Evolutionary conservation across 2,329 filamentous ascomycete species (phyloP).

Genomic region (Ceratocystis cacaofunesta): DNA sequence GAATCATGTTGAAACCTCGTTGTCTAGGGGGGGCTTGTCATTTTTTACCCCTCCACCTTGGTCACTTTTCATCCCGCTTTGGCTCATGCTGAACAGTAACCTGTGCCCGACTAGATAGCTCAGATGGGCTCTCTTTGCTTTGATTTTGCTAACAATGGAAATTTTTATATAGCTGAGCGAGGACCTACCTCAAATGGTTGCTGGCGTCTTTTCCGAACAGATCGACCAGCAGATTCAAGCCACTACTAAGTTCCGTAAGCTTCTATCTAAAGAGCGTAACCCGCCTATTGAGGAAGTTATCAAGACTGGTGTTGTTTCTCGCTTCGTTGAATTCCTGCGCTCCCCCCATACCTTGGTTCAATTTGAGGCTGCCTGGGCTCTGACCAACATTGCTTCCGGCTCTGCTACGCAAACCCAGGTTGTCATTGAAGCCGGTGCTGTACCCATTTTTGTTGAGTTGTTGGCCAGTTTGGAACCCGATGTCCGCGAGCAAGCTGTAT

Average conservation of each 20-base stretch:
- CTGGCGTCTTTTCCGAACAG: conserved; percentile 95
- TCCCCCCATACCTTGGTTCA: conserved; percentile 96
- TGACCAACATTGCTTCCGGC: conserved; percentile 98
- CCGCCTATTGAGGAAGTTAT: conserved; percentile 98
- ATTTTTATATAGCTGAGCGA: conserved; percentile 60
- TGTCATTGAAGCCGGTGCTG: conserved; percentile 93
- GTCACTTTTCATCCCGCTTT: not conserved
- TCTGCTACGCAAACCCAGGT: conserved; percentile 96
- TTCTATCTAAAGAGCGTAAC: conserved; percentile 96
- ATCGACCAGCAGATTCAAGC: conserved; percentile 96
- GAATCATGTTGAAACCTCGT: not conserved
- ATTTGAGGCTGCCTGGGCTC: conserved; percentile 96
- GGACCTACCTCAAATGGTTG: conserved; percentile 95
- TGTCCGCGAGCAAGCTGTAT: conserved; percentile 94
- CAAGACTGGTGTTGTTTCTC: conserved; percentile 92
- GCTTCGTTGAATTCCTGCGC: conserved; percentile 95
- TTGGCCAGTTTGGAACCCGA: conserved; percentile 92
- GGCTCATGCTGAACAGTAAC: not conserved
- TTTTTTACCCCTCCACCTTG: conserved; percentile 12
- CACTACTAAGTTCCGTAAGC: conserved; percentile 96
- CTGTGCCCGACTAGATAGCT: not conserved
- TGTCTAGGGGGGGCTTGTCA: conserved; percentile 10
- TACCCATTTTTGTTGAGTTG: conserved; percentile 96
- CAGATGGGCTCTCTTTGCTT: not conserved
- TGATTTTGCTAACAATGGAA: not conserved